Evolutionary conservation across 2,329 filamentous ascomycete species (phyloP).

Genomic region (Ophiostoma ulmi): DNA sequence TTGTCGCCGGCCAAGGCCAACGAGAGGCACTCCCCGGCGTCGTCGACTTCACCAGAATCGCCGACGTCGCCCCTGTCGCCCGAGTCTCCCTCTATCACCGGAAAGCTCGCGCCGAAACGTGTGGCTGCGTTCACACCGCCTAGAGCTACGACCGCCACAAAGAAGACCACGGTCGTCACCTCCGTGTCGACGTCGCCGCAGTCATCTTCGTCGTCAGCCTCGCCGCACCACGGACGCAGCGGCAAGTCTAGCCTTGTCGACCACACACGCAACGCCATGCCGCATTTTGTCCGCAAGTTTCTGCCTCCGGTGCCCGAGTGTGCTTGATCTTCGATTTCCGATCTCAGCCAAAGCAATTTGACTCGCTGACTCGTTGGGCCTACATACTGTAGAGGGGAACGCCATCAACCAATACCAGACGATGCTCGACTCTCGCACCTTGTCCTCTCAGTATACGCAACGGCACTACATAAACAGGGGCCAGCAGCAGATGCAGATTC

Average conservation of each 20-base stretch:
- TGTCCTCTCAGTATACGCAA: not conserved
- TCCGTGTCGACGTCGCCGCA: constrained; percentile 3
- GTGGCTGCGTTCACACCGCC: constrained; percentile 12
- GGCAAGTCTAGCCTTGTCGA: constrained; percentile 33
- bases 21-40: constrained; percentile 4
- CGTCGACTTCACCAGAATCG: not conserved
- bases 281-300: constrained; percentile 37
- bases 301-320: constrained; percentile 34
- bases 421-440: not conserved
- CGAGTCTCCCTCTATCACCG: constrained; percentile 30
- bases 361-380: not conserved
- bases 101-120: constrained; percentile 17
- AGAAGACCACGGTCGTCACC: constrained; percentile 28
- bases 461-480: not conserved
- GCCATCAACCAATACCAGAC: not conserved
- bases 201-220: not conserved
- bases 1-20: constrained; percentile 27
- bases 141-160: constrained; percentile 16
- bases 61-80: constrained; percentile 31
- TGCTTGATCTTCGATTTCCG: constrained; percentile 9
- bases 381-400: not conserved
- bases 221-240: constrained; percentile 30
- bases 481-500: not conserved
- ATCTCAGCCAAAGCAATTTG: not conserved
- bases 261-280: constrained; percentile 36